phyloP scores from a whole-genome alignment of 352 stramenopile genomes.

The Pythium plurisporium region DNA sequence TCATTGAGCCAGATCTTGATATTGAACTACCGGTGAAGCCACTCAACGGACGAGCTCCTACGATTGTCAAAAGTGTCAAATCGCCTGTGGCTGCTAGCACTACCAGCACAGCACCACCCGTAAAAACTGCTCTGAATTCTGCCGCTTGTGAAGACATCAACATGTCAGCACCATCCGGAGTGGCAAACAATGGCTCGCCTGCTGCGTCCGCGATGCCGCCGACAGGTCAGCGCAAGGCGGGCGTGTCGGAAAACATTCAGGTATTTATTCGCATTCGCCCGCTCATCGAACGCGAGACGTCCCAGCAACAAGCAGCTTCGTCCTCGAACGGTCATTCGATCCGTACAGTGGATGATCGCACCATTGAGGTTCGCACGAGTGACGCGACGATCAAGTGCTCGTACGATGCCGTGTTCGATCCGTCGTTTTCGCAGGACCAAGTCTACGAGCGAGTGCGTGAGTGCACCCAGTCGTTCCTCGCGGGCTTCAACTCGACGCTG shows the following conservation, averaged over 20 bases:
- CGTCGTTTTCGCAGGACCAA: conserved; percentile 65
- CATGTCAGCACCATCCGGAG: neutral
- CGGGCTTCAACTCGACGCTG: conserved; percentile 81
- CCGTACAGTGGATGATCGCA: conserved; percentile 28
- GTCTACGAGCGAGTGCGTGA: conserved; percentile 76
- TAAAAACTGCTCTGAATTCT: too few relatives aligned
- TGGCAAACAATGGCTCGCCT: neutral
- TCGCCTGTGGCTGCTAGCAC: neutral
- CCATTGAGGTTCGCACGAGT: conserved; percentile 67
- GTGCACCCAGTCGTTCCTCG: conserved; percentile 73
- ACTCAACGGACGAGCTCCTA: neutral
- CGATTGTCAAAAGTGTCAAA: neutral
- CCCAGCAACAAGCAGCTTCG: neutral
- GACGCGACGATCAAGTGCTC: conserved; percentile 73
- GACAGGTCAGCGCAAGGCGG: conserved; percentile 1
- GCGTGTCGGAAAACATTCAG: conserved; percentile 70
- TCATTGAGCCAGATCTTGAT: conserved; percentile 30
- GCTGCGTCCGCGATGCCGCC: neutral
- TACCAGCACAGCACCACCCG: too few relatives aligned
- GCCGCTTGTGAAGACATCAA: neutral
- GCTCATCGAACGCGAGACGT: conserved; percentile 69
- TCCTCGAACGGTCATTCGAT: conserved; percentile 13
- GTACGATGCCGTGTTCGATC: conserved; percentile 81
- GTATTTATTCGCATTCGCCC: conserved; percentile 82
- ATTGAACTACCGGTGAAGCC: neutral